These are phyloP conservation scores for Exophiala bonariae DNA, from an alignment of 2,329 filamentous ascomycete species.

Conservation along the genomic window DNA sequence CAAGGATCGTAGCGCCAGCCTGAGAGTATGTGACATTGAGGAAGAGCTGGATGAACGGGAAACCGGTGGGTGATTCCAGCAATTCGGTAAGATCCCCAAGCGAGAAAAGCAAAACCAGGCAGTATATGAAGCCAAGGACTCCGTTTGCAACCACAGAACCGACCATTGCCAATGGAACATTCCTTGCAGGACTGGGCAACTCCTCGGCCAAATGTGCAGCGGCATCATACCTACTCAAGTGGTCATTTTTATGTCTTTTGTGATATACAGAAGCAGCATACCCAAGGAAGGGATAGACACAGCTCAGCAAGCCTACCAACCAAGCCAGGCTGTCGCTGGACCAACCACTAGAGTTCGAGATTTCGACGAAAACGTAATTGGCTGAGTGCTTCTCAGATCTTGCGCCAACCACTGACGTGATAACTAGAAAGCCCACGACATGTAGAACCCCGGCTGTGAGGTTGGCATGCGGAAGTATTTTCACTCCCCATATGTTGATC, in stretches of 20 bases:
- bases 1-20: constrained; percentile 32
- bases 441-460: constrained; percentile 34
- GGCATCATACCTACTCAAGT: constrained; percentile 36
- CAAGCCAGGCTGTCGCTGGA: constrained; percentile 24
- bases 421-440: constrained; percentile 40
- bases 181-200: constrained; percentile 29
- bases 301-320: constrained; percentile 29
- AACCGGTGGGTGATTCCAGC: constrained; percentile 42
- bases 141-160: constrained; percentile 43
- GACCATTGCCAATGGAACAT: constrained; percentile 37
- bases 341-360: constrained; percentile 44
- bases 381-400: constrained; percentile 39
- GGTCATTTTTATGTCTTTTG: neutral
- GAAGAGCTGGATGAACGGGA: constrained; percentile 45
- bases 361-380: constrained; percentile 39
- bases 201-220: constrained; percentile 43
- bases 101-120: constrained; percentile 46
- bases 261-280: neutral
- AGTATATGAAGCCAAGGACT: constrained; percentile 45
- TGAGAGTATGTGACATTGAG: constrained; percentile 32
- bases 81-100: constrained; percentile 42
- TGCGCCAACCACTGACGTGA: constrained; percentile 43
- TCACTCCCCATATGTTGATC: constrained; percentile 46
- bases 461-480: constrained; percentile 29
- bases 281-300: constrained; percentile 25